These are phyloP conservation scores for Monosporascus sp. DNA, from an alignment of 2,329 filamentous ascomycete genomes.

Conservation along the genomic window DNA sequence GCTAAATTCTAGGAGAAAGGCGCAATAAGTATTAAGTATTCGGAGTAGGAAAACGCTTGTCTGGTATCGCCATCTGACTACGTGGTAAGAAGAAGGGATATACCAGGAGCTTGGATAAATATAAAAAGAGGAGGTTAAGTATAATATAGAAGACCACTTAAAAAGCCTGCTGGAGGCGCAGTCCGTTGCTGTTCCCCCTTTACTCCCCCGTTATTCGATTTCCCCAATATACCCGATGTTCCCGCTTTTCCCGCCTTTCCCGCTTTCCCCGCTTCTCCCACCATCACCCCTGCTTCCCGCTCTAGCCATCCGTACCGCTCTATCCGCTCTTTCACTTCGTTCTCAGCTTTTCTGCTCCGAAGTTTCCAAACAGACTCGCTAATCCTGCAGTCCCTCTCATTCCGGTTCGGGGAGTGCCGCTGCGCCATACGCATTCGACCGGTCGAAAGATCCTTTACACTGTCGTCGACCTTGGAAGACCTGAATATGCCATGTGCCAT, in stretches of 20 bases:
- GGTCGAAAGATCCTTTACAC: no score
- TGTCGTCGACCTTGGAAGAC: no score
- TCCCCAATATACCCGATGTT: background rate
- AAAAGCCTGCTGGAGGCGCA: no score
- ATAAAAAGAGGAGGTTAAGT: no score
- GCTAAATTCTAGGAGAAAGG: no score
- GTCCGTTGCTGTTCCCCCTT: no score
- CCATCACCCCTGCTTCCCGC: background rate
- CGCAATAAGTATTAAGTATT: no score
- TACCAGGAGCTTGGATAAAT: no score
- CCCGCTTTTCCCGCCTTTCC: slow-evolving; percentile 1
- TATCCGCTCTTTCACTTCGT: background rate
- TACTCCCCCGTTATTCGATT: background rate
- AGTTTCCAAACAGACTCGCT: background rate
- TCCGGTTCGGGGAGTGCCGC: background rate
- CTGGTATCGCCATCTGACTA: no score
- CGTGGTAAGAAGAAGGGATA: background rate
- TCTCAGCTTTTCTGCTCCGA: background rate
- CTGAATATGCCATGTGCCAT: background rate
- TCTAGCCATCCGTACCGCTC: background rate
- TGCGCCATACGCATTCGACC: no score
- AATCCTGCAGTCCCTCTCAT: background rate
- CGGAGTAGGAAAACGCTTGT: background rate
- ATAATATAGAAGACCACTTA: no score
- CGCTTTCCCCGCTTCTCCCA: slow-evolving; percentile 2